These are phyloP conservation scores for Chaetoceros tenuissimus DNA, from an alignment of 108 stramenopile species.

Conservation along the genomic window DNA sequence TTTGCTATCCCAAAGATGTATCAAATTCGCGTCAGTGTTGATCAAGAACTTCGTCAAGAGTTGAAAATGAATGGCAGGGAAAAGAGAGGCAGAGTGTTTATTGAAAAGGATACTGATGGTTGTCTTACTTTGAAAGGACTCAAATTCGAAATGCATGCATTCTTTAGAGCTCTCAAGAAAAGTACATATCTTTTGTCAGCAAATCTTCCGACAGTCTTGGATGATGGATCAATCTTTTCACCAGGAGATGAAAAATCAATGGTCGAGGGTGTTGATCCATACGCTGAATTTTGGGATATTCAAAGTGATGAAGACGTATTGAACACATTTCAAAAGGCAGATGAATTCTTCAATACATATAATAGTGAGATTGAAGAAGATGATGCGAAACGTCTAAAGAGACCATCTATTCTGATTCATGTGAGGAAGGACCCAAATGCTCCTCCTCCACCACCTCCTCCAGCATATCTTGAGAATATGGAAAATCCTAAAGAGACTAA, in stretches of 20 bases:
- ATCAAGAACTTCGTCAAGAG: slow-evolving; percentile 45
- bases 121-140: slow-evolving; percentile 45
- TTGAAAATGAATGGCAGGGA: slow-evolving; percentile 72
- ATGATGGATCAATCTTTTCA: slow-evolving; percentile 38
- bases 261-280: background rate
- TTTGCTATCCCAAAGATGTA: slow-evolving; percentile 41
- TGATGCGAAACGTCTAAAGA: slow-evolving; percentile 25
- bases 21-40: slow-evolving; percentile 66
- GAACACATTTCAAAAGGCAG: slow-evolving; percentile 50
- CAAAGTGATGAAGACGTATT: slow-evolving; percentile 62
- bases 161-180: slow-evolving; percentile 67
- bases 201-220: slow-evolving; percentile 40
- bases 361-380: slow-evolving; percentile 1
- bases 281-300: slow-evolving; percentile 28
- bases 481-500: slow-evolving; percentile 51
- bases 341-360: slow-evolving; percentile 40
- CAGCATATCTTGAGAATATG: slow-evolving; percentile 57
- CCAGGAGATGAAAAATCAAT: slow-evolving; percentile 12
- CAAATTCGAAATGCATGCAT: slow-evolving; percentile 55
- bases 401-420: slow-evolving; percentile 67
- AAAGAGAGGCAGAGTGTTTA: slow-evolving; percentile 78
- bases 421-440: slow-evolving; percentile 78
- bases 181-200: slow-evolving; percentile 61
- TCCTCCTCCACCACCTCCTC: slow-evolving; percentile 64
- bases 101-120: slow-evolving; percentile 43